Base-by-base conservation (phyloP, 75 land plant genomes). In the Selaginella tamariscina region DNA sequence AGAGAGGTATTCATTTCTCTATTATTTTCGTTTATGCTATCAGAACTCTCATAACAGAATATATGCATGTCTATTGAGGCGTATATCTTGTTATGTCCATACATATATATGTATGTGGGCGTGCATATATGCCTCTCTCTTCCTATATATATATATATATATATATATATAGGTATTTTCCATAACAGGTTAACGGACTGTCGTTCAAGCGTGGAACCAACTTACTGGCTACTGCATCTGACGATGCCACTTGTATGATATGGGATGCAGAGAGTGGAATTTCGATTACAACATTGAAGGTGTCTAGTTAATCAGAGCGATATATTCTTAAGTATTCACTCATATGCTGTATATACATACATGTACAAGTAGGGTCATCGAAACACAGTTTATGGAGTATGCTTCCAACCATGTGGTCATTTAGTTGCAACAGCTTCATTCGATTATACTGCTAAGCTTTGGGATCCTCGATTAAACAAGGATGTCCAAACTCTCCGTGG, bases 231-330 rank as follows among this genome's bases (percentile, higher is more conserved):
- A 77, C 78, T 29, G 78, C 78, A 21, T 77, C 78, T 49, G 78
- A 77, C 66, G 78, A 77, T 31, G 68, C 60, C 29, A 72, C 78
- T 32, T 69, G 78, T 64, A 77, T 72, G 68, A 77, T 77, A 24
- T 77, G 78, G 78, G 78, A 77, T 72, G 78, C 78, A 54, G 78
- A 77, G 57, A 77, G 63, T 56, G 78, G 78, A 28, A 67, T 72
- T n/a, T 56, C 68, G 29, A 74, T 77, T 31, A 67, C 78, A 2
- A 59, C 70, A 33, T 44, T 77, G 75, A 77, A 72, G 78, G 78
- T 77, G 70, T 39, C 27, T 23, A 9, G 2, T n/a, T 5, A 21
- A 5, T 9, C 21, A 21, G 21, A 59, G 62, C 27, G 5, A 49
- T 49, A 59, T 23, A 2, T 59, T 23, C 18, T 59, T 59, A 5